Evolutionary conservation across 2,329 filamentous ascomycete genomes (phyloP).

Genomic region (Sclerotiophoma versabilis): DNA sequence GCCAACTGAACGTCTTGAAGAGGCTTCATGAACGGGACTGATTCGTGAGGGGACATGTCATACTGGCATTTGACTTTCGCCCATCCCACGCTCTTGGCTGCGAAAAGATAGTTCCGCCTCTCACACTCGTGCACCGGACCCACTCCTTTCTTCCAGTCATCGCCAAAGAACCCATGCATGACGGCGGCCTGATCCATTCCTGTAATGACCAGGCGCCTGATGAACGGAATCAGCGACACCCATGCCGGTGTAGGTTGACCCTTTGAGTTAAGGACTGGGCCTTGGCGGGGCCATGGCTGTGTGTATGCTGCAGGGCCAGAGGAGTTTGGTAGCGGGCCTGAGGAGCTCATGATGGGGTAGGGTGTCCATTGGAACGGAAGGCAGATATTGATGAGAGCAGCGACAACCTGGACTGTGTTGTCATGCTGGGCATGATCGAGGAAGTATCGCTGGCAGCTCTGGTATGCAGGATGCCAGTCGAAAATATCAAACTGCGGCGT

Average conservation of each 20-base stretch:
- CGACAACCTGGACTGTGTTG: constrained; percentile 82
- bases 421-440: constrained; percentile 89
- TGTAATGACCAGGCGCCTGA: constrained; percentile 87
- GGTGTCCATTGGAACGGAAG: constrained; percentile 79
- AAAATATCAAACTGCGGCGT: constrained; percentile 74
- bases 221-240: constrained; percentile 83
- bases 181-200: constrained; percentile 87
- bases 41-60: constrained; percentile 84
- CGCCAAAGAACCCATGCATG: constrained; percentile 96
- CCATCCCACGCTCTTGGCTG: constrained; percentile 92
- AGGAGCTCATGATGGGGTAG: constrained; percentile 55
- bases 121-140: constrained; percentile 87
- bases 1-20: constrained; percentile 77
- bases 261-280: constrained; percentile 49
- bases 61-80: constrained; percentile 87
- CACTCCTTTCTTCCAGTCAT: constrained; percentile 83
- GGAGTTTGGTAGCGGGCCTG: constrained; percentile 40
- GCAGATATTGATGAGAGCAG: constrained; percentile 89
- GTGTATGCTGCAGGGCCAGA: constrained; percentile 45
- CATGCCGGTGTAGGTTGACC: constrained; percentile 50
- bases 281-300: constrained; percentile 52
- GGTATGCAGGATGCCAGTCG: constrained; percentile 90
- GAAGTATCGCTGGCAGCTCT: constrained; percentile 90
- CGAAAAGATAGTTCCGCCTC: constrained; percentile 91
- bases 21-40: constrained; percentile 84